Conservation (phyloP, 352 stramenopile species). For the Phytopythium litorale region DNA sequence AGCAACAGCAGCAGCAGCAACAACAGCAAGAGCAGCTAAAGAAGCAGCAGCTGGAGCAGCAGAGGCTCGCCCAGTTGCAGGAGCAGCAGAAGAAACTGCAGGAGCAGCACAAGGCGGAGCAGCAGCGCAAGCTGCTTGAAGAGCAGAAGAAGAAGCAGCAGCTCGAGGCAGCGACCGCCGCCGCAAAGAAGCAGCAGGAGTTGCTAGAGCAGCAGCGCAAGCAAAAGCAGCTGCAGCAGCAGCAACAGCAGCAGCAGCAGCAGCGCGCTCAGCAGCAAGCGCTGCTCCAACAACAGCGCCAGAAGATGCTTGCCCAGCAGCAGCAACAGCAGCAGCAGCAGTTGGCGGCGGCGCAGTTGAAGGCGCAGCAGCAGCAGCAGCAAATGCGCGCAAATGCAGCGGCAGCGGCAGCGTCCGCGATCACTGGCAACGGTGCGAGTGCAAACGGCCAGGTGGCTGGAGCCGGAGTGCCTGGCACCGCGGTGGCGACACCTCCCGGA, state of each 20-base stretch:
- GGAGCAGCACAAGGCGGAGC: slow-evolving; percentile 49
- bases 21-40: slow-evolving; percentile 73
- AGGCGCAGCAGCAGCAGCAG: slow-evolving; percentile 27
- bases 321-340: slow-evolving; percentile 22
- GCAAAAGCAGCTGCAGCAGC: slow-evolving; percentile 27
- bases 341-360: slow-evolving; percentile 22
- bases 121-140: slow-evolving; percentile 60
- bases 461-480: slow-evolving; percentile 11
- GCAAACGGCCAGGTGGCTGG: neutral
- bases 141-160: slow-evolving; percentile 73
- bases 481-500: slow-evolving; percentile 9
- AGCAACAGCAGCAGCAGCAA: slow-evolving; percentile 41
- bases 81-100: slow-evolving; percentile 71
- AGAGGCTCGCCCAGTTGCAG: slow-evolving; percentile 65
- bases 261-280: slow-evolving; percentile 49
- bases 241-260: slow-evolving; percentile 26
- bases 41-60: slow-evolving; percentile 59
- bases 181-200: slow-evolving; percentile 19
- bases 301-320: slow-evolving; percentile 15
- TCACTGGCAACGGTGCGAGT: neutral
- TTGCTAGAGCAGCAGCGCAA: slow-evolving; percentile 31
- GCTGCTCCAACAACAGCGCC: slow-evolving; percentile 33
- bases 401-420: slow-evolving; percentile 1
- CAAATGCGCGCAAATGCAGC: slow-evolving; percentile 28
- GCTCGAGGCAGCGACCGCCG: slow-evolving; percentile 17